Conservation (phyloP, 1,284 basidiomycete genomes). For the Leccinum variabile region DNA sequence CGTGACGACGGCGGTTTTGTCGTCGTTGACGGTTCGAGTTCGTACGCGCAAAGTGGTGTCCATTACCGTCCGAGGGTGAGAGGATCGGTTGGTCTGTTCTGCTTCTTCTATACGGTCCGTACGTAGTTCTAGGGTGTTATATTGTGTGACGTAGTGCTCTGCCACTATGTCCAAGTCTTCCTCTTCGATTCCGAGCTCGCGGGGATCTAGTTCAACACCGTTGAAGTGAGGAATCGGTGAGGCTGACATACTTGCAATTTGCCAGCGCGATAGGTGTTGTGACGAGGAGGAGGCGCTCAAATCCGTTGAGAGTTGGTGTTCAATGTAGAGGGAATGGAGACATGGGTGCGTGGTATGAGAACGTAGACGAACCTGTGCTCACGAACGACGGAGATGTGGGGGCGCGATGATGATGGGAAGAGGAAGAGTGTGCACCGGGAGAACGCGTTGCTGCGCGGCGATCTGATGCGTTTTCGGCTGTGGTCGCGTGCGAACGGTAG, state of each 20-base stretch:
- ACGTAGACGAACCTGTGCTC: slow-evolving; percentile 54
- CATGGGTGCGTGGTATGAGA: slow-evolving; percentile 54
- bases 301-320: slow-evolving; percentile 53
- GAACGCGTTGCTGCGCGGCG: slow-evolving; percentile 26
- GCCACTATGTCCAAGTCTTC: slow-evolving; percentile 47
- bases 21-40: background rate
- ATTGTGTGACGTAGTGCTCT: slow-evolving; percentile 65
- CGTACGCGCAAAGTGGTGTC: background rate
- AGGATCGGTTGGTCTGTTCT: background rate
- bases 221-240: slow-evolving; percentile 28
- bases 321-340: slow-evolving; percentile 59
- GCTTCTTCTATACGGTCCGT: slow-evolving; percentile 45
- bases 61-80: background rate
- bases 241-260: slow-evolving; percentile 28
- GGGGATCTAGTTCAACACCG: slow-evolving; percentile 40
- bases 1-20: background rate
- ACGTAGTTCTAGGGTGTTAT: slow-evolving; percentile 59
- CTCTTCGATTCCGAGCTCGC: slow-evolving; percentile 35
- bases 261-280: slow-evolving; percentile 30
- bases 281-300: slow-evolving; percentile 34
- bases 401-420: slow-evolving; percentile 35
- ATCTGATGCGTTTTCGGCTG: slow-evolving; percentile 31
- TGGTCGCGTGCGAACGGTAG: slow-evolving; percentile 24
- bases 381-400: slow-evolving; percentile 57
- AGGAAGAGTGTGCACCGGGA: slow-evolving; percentile 20